A percentile compares a stretch with the other conserved stretches of the same genome.
phyloP scores from a whole-genome alignment of 768 basidiomycete genomes.

The Russula olivacea region DNA sequence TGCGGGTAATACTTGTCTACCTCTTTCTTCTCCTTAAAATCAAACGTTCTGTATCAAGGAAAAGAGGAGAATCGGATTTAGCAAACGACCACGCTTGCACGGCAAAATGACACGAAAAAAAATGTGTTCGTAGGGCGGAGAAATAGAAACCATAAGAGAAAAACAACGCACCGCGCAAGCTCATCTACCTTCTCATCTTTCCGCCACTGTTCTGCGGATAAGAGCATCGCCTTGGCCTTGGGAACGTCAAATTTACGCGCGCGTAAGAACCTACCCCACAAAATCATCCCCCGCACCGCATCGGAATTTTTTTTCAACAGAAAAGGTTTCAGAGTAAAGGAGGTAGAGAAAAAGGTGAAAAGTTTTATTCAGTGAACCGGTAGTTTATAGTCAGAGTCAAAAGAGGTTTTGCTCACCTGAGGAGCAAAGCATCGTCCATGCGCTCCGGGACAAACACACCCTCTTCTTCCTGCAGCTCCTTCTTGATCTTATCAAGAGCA shows the following conservation, averaged over 20 bases:
- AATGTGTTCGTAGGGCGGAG: no score
- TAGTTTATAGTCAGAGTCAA: no score
- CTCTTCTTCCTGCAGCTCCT: conserved; percentile 54
- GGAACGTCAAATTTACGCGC: conserved; percentile 88
- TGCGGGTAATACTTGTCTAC: conserved; percentile 95
- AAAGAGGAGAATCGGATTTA: not conserved
- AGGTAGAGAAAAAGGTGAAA: not conserved
- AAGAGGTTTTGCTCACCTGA: conserved; percentile 42
- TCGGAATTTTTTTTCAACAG: no score
- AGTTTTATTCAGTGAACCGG: not conserved
- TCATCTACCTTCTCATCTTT: conserved; percentile 79
- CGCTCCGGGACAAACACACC: conserved; percentile 54
- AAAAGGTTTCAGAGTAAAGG: no score
- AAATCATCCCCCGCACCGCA: not conserved
- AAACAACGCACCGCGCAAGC: conserved; percentile 48
- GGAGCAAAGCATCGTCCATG: conserved; percentile 64
- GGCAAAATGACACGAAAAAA: not conserved
- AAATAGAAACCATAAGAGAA: not conserved
- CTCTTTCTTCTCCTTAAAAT: conserved; percentile 73
- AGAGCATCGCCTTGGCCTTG: conserved; percentile 80
- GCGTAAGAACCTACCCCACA: conserved; percentile 64
- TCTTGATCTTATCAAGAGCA: conserved; percentile 62
- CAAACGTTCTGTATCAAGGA: conserved; percentile 57
- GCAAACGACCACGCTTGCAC: not conserved
- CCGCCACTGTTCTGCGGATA: conserved; percentile 82